Percentiles rank a stretch among this genome's conserved stretches.
These are phyloP conservation scores for Arachis stenosperma DNA, from an alignment of 306 rosid species.

Conservation along the genomic window DNA sequence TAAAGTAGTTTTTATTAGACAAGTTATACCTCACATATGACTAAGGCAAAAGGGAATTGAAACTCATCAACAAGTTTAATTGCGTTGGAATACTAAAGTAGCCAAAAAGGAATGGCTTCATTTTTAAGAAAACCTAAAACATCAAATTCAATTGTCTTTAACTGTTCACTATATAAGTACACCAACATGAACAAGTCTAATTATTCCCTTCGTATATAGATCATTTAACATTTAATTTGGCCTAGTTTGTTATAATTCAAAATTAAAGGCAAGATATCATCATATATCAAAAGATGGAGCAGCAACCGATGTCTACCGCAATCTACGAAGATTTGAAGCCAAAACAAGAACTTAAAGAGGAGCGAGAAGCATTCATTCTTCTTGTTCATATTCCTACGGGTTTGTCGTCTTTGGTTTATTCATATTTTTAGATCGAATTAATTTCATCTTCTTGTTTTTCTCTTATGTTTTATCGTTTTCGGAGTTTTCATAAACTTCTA, in stretches of 20 bases:
- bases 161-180: conserved; percentile 42
- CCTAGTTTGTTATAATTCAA: not conserved
- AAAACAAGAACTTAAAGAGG: conserved; percentile 23
- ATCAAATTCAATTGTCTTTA: not conserved
- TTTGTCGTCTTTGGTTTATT: conserved; percentile 23
- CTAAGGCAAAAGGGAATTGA: not conserved
- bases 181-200: not conserved
- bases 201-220: conserved; percentile 1
- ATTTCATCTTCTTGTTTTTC: not conserved
- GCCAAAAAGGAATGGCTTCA: conserved; percentile 42
- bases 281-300: not conserved
- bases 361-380: conserved; percentile 31
- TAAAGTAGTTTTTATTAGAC: conserved; percentile 40
- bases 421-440: not conserved
- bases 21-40: conserved; percentile 47
- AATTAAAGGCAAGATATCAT: not conserved
- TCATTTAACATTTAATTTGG: not conserved
- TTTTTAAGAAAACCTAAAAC: conserved; percentile 36
- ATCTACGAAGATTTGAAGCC: conserved; percentile 32
- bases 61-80: conserved; percentile 15
- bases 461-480: not conserved
- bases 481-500: not conserved
- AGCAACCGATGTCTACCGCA: not conserved
- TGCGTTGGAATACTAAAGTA: conserved; percentile 10
- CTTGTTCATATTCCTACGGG: conserved; percentile 44